Percentiles rank a stretch among this genome's conserved stretches.
Conservation (phyloP, 495 filamentous ascomycete genomes). For the Astrocystis sublimbata region DNA sequence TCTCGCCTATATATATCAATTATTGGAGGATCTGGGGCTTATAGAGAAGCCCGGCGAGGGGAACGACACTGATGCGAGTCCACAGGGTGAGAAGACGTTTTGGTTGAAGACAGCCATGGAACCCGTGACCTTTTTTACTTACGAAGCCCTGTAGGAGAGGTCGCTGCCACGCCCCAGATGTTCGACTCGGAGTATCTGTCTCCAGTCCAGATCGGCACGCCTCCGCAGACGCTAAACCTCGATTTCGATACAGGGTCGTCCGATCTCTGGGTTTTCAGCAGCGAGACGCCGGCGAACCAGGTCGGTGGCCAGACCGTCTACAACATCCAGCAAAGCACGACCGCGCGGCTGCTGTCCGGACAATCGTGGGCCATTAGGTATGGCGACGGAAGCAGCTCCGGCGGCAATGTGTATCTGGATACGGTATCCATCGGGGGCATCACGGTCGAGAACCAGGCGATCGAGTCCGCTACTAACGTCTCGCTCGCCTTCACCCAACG, state of each 20-base stretch:
- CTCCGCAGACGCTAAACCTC: constrained; percentile 66
- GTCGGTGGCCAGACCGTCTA: constrained; percentile 58
- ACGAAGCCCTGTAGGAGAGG: constrained; percentile 37
- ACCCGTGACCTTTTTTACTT: constrained; percentile 1
- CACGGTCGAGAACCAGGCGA: constrained; percentile 65
- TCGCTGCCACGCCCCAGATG: constrained; percentile 41
- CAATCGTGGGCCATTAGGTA: constrained; percentile 69
- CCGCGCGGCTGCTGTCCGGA: constrained; percentile 52
- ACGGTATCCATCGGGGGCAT: constrained; percentile 74
- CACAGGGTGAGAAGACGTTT: constrained; percentile 23
- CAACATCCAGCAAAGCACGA: constrained; percentile 50
- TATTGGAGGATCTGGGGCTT: constrained; percentile 37
- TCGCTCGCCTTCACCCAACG: constrained; percentile 63
- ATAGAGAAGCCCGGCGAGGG: constrained; percentile 21
- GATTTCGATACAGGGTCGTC: constrained; percentile 78
- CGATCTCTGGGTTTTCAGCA: constrained; percentile 68
- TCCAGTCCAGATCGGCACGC: constrained; percentile 68
- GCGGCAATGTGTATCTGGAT: constrained; percentile 72
- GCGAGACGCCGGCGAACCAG: constrained; percentile 43
- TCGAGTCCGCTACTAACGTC: constrained; percentile 69
- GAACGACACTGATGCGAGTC: constrained; percentile 18
- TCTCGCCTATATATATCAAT: constrained; percentile 27
- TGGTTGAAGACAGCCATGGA: background rate
- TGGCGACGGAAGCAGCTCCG: constrained; percentile 69
- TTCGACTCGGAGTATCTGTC: constrained; percentile 70